Evolutionary conservation across 495 filamentous ascomycete species (phyloP), one percentile per base, ranked within the genome.

Genomic region (Beverwykella pulmonaria): DNA sequence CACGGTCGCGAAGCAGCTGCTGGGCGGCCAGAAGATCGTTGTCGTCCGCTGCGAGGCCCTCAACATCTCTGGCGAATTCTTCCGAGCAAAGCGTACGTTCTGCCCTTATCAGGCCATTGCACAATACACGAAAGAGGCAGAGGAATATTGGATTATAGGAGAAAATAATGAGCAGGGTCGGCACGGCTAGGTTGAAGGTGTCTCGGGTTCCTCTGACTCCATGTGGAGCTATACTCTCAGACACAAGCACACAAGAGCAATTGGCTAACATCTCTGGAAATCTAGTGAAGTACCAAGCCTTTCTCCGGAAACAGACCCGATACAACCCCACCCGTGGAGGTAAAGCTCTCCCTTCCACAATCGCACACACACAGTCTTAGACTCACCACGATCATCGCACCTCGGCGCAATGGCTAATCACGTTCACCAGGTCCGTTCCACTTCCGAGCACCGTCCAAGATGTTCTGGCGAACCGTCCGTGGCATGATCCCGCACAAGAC

Each of bases 401-500:
- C 29, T 17, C n/a, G 26, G 59, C 34, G 50, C 59, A 47, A 22
- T 7, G 23, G 26, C 56, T 68, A 52, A 63, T n/a, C 12, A 50
- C 17, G 25, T 32, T 22, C 19, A 26, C 23, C 74, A 91, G 90
- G 94, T 85, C 95, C 94, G 79, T 98, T 97, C 89, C 94, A 98
- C 83, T 98, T 96, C 91, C 95, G 94, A 81, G 91, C 92, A 75
- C 94, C 94, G 54, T 94, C 93, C 72, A 88, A 95, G 79, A 97
- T 98, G 82, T 93, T 98, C 90, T 98, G 97, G 90, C 96, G 97
- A 88, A 92, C 94, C 78, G 92, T 98, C 82, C 95, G 94, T 78
- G 94, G 94, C 79, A 98, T 98, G 94, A 93, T 98, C 71, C 95
- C 94, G 76, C 94, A 98, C 90, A 98, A 98, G 88, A 98, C 94